Evolutionary conservation across 345 rosid species (phyloP).

Genomic region (Salix suchowensis): DNA sequence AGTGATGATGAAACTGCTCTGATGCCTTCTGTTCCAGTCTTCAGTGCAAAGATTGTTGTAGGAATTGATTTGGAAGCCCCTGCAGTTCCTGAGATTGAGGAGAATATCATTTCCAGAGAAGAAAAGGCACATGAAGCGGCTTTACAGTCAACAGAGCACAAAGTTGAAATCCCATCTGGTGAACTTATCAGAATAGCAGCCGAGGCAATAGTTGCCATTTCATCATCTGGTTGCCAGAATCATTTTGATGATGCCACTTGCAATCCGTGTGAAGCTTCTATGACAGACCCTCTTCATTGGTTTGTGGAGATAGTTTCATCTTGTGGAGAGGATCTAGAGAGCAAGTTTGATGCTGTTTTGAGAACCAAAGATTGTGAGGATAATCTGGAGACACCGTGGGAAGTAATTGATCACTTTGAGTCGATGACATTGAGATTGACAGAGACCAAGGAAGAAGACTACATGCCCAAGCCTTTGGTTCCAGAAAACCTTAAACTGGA

Average conservation of each 20-base stretch:
- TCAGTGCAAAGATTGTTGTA: constrained; percentile 29
- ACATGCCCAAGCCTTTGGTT: constrained; percentile 75
- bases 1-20: constrained; percentile 62
- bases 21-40: constrained; percentile 25
- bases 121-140: constrained; percentile 32
- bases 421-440: constrained; percentile 61
- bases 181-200: constrained; percentile 58
- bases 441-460: constrained; percentile 70
- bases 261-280: constrained; percentile 32
- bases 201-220: constrained; percentile 73
- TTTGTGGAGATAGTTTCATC: constrained; percentile 61
- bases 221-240: constrained; percentile 28
- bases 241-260: constrained; percentile 34
- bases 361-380: constrained; percentile 28
- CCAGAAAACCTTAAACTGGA: constrained; percentile 52
- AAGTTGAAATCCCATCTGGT: constrained; percentile 30
- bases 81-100: constrained; percentile 48
- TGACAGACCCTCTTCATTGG: constrained; percentile 58
- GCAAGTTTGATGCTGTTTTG: constrained; percentile 35
- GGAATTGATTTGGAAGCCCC: constrained; percentile 84
- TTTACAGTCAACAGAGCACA: constrained; percentile 20
- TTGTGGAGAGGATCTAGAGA: constrained; percentile 48
- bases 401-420: constrained; percentile 74
- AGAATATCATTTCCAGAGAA: constrained; percentile 31
- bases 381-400: constrained; percentile 38